A percentile compares a stretch with the other conserved stretches of the same genome.
Evolutionary conservation across 2,329 filamentous ascomycete genomes (phyloP).

Genomic region (Penicillium sp.): DNA sequence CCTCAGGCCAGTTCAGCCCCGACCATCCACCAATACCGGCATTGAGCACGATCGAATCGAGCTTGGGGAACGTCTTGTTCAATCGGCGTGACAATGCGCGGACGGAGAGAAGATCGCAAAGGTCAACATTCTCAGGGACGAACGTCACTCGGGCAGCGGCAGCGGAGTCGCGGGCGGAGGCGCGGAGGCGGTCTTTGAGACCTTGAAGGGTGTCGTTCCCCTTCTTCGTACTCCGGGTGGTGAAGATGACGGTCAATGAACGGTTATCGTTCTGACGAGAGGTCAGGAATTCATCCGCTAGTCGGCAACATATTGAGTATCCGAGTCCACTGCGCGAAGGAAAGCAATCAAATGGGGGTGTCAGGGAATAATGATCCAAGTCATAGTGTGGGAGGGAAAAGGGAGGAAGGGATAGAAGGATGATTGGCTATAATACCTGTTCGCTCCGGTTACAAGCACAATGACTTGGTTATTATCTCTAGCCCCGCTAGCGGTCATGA

Average conservation of each 20-base stretch:
- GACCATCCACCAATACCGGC: slow-evolving; percentile 88
- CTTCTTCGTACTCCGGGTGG: slow-evolving; percentile 77
- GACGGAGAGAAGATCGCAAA: slow-evolving; percentile 60
- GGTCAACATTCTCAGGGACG: slow-evolving; percentile 62
- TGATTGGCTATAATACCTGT: slow-evolving; percentile 65
- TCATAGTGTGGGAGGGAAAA: not conserved
- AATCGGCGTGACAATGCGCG: slow-evolving; percentile 59
- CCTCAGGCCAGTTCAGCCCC: slow-evolving; percentile 71
- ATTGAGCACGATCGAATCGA: slow-evolving; percentile 83
- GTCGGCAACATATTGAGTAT: slow-evolving; percentile 78
- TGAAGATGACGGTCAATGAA: slow-evolving; percentile 79
- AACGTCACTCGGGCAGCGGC: slow-evolving; percentile 54
- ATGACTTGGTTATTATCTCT: slow-evolving; percentile 34
- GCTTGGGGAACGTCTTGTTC: slow-evolving; percentile 61
- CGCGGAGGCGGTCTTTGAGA: slow-evolving; percentile 66
- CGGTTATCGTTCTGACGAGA: slow-evolving; percentile 65
- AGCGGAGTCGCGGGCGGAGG: slow-evolving; percentile 41
- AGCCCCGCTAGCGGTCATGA: slow-evolving; percentile 21
- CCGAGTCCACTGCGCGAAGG: slow-evolving; percentile 73
- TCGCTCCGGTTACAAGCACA: slow-evolving; percentile 82
- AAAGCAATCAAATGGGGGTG: slow-evolving; percentile 17
- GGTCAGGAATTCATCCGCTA: slow-evolving; percentile 87
- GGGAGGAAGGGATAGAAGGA: not conserved
- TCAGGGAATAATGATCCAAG: slow-evolving; percentile 16
- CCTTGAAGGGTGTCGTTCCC: slow-evolving; percentile 71